Percentiles rank a stretch among this genome's conserved stretches.
Evolutionary conservation across 1,139 yeast genomes (phyloP).

Genomic region (Wickerhamiella pararugosa): DNA sequence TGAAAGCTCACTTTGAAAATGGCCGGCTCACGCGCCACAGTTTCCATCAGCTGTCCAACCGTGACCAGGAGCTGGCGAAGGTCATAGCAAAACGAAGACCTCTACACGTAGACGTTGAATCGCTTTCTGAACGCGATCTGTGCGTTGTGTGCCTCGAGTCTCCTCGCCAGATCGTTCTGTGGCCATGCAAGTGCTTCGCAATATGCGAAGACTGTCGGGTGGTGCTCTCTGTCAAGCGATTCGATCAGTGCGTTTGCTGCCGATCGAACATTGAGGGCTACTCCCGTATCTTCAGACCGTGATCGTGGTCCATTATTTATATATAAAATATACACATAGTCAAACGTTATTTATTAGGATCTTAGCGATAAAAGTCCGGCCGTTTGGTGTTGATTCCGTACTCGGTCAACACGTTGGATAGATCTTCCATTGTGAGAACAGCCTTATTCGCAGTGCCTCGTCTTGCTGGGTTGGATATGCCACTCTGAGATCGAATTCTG

Average conservation of each 20-base stretch:
- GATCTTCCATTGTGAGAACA: conserved; percentile 75
- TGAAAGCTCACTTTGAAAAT: background rate
- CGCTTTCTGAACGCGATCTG: conserved; percentile 7
- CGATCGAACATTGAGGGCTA: conserved; percentile 47
- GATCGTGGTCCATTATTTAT: conserved; percentile 1
- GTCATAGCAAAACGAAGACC: background rate
- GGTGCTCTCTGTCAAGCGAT: conserved; percentile 58
- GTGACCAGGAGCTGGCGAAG: background rate
- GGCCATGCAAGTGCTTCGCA: conserved; percentile 91
- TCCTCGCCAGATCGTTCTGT: conserved; percentile 60
- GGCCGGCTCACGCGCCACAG: background rate
- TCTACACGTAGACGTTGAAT: background rate
- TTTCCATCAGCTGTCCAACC: background rate
- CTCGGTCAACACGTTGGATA: conserved; percentile 76
- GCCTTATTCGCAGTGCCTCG: conserved; percentile 38
- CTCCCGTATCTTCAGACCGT: conserved; percentile 29
- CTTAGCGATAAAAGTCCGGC: conserved; percentile 78
- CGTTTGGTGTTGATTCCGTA: conserved; percentile 83
- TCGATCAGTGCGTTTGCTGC: conserved; percentile 76
- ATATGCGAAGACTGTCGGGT: conserved; percentile 73
- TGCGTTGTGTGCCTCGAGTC: conserved; percentile 77
- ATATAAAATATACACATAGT: background rate
- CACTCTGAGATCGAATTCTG: conserved; percentile 70
- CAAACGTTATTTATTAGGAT: background rate
- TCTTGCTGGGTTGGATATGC: conserved; percentile 69